phyloP scores from a whole-genome alignment of 2,329 filamentous ascomycete genomes.

The Penicillium rolfsii region DNA sequence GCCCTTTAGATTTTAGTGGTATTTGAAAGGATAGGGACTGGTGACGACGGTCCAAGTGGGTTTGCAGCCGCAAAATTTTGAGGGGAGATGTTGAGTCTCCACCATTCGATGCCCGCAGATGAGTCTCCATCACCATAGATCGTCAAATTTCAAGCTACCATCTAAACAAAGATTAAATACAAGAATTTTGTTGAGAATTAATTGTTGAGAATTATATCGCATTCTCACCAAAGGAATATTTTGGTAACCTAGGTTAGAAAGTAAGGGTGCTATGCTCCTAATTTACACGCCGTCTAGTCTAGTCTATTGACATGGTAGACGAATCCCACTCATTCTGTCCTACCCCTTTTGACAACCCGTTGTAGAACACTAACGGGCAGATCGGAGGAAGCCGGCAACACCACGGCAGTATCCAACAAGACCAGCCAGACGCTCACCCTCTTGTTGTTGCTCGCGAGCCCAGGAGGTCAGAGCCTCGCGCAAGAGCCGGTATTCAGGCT shows the following conservation, averaged over 20 bases:
- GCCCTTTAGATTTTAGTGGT: too few relatives aligned
- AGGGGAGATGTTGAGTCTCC: background rate
- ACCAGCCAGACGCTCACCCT: constrained; percentile 70
- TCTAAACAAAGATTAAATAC: background rate
- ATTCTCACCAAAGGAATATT: background rate
- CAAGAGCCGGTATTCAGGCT: constrained; percentile 51
- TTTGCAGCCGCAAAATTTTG: background rate
- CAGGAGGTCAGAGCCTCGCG: constrained; percentile 67
- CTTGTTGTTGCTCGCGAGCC: constrained; percentile 71
- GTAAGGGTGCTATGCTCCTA: background rate
- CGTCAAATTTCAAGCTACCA: background rate
- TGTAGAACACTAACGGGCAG: constrained; percentile 43
- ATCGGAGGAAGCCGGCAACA: constrained; percentile 79
- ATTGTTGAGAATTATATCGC: too few relatives aligned
- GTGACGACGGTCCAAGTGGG: background rate
- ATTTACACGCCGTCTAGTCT: constrained; percentile 1
- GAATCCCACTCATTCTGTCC: too few relatives aligned
- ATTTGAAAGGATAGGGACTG: background rate
- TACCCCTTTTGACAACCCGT: too few relatives aligned
- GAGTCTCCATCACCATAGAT: background rate
- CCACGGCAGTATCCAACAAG: constrained; percentile 87
- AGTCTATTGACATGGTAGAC: background rate
- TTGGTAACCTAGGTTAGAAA: background rate
- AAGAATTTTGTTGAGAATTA: background rate
- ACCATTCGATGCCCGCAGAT: background rate